phyloP scores from a whole-genome alignment of 495 filamentous ascomycete genomes.

The Tirmania nivea region DNA sequence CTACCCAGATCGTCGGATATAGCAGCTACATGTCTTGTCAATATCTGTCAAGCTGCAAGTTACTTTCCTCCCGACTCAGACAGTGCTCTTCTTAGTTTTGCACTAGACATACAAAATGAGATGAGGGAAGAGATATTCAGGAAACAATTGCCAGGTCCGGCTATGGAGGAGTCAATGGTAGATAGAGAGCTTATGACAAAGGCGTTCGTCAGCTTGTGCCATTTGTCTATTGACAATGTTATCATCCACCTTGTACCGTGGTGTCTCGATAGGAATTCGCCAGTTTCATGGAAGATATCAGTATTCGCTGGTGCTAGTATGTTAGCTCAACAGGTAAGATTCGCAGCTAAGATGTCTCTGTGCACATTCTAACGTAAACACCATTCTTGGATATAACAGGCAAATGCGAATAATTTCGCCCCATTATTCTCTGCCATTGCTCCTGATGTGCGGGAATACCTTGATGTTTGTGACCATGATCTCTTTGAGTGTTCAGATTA shows the following conservation, averaged over 20 bases:
- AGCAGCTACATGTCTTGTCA: constrained; percentile 38
- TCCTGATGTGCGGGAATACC: constrained; percentile 31
- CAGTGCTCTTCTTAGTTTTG: constrained; percentile 38
- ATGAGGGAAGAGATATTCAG: constrained; percentile 40
- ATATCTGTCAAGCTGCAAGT: constrained; percentile 34
- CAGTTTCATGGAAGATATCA: constrained; percentile 37
- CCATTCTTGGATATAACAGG: constrained; percentile 6
- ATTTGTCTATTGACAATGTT: constrained; percentile 34
- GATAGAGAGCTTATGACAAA: constrained; percentile 37
- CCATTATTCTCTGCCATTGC: constrained; percentile 31
- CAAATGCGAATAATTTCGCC: constrained; percentile 28
- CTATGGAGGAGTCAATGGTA: constrained; percentile 22
- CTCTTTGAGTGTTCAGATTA: neutral
- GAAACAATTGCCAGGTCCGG: constrained; percentile 23
- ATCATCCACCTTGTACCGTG: constrained; percentile 30
- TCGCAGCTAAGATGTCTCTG: too few species aligned
- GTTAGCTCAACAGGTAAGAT: constrained; percentile 14
- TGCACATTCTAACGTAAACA: too few species aligned
- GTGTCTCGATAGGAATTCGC: constrained; percentile 32
- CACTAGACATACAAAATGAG: constrained; percentile 43
- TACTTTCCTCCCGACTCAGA: constrained; percentile 39
- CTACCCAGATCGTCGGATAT: constrained; percentile 31
- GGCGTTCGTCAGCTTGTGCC: constrained; percentile 37
- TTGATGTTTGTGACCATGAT: constrained; percentile 24
- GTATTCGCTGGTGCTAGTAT: constrained; percentile 27